phyloP scores from a whole-genome alignment of 2,329 filamentous ascomycete genomes.

The Plectosphaerella plurivora region DNA sequence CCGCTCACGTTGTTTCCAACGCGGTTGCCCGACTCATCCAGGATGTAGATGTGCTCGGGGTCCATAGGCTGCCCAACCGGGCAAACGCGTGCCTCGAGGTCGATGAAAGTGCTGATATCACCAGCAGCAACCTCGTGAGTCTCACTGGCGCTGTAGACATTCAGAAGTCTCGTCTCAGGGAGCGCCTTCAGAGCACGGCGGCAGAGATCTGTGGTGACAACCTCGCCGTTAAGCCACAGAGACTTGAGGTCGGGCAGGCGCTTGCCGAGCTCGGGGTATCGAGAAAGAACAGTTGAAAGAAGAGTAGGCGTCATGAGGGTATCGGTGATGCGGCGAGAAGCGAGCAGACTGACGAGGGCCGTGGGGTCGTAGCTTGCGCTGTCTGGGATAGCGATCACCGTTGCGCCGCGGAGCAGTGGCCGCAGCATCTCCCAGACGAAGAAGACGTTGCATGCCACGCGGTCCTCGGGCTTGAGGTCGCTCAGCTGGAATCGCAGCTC shows the following conservation, averaged over 20 bases:
- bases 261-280: conserved; percentile 60
- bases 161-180: conserved; percentile 66
- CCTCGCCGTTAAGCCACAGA: conserved; percentile 78
- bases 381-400: conserved; percentile 71
- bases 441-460: conserved; percentile 84
- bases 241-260: conserved; percentile 63
- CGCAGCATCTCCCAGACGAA: conserved; percentile 83
- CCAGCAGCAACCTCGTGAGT: conserved; percentile 78
- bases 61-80: conserved; percentile 70
- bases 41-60: conserved; percentile 64
- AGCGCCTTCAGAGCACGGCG: conserved; percentile 63
- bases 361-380: conserved; percentile 74
- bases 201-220: conserved; percentile 73
- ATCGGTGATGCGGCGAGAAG: conserved; percentile 64
- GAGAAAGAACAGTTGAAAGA: conserved; percentile 66
- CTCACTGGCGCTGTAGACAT: conserved; percentile 79
- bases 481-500: conserved; percentile 66
- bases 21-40: conserved; percentile 63
- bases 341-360: conserved; percentile 66
- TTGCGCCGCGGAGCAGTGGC: conserved; percentile 70
- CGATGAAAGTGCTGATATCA: conserved; percentile 65
- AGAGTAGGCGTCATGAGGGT: conserved; percentile 82
- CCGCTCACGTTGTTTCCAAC: conserved; percentile 60
- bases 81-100: conserved; percentile 60
- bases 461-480: conserved; percentile 66